phyloP scores from a whole-genome alignment of 345 rosid genomes.

The Lepidium aucheri region DNA sequence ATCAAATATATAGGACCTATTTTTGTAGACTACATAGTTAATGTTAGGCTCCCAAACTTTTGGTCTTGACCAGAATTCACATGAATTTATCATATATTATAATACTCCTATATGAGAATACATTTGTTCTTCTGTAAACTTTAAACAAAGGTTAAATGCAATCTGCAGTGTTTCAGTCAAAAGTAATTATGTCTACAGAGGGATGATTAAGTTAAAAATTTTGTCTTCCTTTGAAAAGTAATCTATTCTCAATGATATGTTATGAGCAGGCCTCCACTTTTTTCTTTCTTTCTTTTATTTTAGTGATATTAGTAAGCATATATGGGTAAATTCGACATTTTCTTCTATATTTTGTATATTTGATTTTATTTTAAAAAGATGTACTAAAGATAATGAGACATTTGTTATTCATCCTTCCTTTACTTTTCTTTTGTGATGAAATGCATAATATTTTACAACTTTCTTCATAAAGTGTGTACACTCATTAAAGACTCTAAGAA shows the following conservation, averaged over 20 bases:
- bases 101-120: background rate
- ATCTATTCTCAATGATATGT: slow-evolving; percentile 15
- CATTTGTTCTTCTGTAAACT: slow-evolving; percentile 3
- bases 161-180: slow-evolving; percentile 17
- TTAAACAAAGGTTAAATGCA: background rate
- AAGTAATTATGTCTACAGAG: slow-evolving; percentile 5
- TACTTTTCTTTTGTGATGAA: background rate
- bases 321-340: background rate
- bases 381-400: background rate
- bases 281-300: too few species aligned
- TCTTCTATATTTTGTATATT: background rate
- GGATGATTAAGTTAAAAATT: slow-evolving; percentile 18
- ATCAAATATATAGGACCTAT: slow-evolving; percentile 11
- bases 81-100: background rate
- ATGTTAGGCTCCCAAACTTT: slow-evolving; percentile 22
- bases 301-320: background rate
- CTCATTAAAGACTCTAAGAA: slow-evolving; percentile 27
- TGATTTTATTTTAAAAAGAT: background rate
- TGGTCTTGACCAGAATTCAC: slow-evolving; percentile 3
- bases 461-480: slow-evolving; percentile 18
- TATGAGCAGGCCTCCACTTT: slow-evolving; percentile 26
- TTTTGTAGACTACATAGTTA: slow-evolving; percentile 8
- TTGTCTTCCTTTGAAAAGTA: slow-evolving; percentile 23
- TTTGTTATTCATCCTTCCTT: background rate
- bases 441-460: background rate